Evolutionary conservation across 768 basidiomycete species (phyloP).

Genomic region (Xerocomus potaroensis): DNA sequence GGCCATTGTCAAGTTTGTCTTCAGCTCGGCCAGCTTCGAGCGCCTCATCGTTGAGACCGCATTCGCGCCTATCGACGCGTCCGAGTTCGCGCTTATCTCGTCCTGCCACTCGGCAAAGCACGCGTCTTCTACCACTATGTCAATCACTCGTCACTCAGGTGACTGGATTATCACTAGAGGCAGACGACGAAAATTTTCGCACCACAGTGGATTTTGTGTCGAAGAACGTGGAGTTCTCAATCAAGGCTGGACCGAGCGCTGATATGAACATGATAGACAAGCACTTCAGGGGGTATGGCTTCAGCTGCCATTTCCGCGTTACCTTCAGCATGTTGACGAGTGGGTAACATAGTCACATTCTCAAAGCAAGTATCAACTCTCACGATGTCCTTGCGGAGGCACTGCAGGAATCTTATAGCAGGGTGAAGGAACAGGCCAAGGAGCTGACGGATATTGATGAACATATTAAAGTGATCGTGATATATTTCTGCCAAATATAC

Average conservation of each 20-base stretch:
- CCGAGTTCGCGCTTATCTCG: conserved; percentile 46
- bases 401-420: conserved; percentile 47
- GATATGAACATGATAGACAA: conserved; percentile 55
- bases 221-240: conserved; percentile 54
- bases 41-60: conserved; percentile 36
- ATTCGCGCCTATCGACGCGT: conserved; percentile 31
- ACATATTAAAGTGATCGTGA: conserved; percentile 50
- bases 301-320: conserved; percentile 1
- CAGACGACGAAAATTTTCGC: conserved; percentile 41
- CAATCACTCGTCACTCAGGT: conserved; percentile 54
- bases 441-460: conserved; percentile 58
- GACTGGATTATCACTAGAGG: conserved; percentile 45
- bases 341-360: conserved; percentile 40
- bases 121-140: conserved; percentile 50
- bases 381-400: conserved; percentile 59
- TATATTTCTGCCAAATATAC: not conserved
- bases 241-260: conserved; percentile 52
- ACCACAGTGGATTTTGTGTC: conserved; percentile 52
- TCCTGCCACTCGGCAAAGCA: conserved; percentile 45
- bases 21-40: conserved; percentile 42
- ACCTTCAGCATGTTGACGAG: conserved; percentile 12
- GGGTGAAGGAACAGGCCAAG: conserved; percentile 47
- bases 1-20: conserved; percentile 38
- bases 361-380: conserved; percentile 70
- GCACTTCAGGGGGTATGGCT: conserved; percentile 48